A percentile compares a stretch with the other conserved stretches of the same genome.
phyloP scores from a whole-genome alignment of 495 filamentous ascomycete genomes.

The Neurospora sp. region DNA sequence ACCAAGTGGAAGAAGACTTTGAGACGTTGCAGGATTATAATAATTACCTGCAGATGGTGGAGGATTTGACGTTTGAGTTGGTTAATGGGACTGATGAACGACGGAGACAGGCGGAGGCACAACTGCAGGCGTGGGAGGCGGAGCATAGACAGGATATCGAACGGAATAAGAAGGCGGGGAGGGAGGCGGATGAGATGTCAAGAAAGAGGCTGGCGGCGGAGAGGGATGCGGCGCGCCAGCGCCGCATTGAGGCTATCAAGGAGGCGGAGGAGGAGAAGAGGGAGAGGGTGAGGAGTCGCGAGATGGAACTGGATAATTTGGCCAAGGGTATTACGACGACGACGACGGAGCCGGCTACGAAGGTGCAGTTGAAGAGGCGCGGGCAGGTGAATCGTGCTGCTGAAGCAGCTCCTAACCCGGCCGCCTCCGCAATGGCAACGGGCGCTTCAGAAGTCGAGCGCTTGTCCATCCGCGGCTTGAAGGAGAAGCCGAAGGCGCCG shows the following conservation, averaged over 20 bases:
- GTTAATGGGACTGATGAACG: slow-evolving; percentile 59
- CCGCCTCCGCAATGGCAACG: background rate
- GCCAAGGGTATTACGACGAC: slow-evolving; percentile 7
- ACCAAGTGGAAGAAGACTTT: slow-evolving; percentile 85
- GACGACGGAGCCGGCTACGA: slow-evolving; percentile 29
- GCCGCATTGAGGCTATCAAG: slow-evolving; percentile 48
- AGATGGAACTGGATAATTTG: slow-evolving; percentile 42
- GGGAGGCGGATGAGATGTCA: slow-evolving; percentile 43
- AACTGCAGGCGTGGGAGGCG: slow-evolving; percentile 54
- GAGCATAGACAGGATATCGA: slow-evolving; percentile 64
- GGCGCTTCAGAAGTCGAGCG: slow-evolving; percentile 22
- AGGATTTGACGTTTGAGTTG: slow-evolving; percentile 82
- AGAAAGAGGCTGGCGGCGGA: slow-evolving; percentile 28
- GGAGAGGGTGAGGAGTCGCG: slow-evolving; percentile 36
- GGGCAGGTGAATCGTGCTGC: slow-evolving; percentile 27
- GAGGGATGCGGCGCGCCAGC: slow-evolving; percentile 45
- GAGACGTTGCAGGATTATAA: slow-evolving; percentile 71
- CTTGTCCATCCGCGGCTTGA: slow-evolving; percentile 66
- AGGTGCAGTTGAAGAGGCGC: slow-evolving; percentile 63
- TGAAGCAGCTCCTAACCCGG: slow-evolving; percentile 11
- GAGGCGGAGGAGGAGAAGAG: slow-evolving; percentile 46
- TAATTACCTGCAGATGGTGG: slow-evolving; percentile 88
- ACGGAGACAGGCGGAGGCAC: slow-evolving; percentile 51
- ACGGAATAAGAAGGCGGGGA: slow-evolving; percentile 53
- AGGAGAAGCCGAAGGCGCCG: slow-evolving; percentile 39